phyloP scores from a whole-genome alignment of 306 rosid genomes.

The Malus sieversii region DNA sequence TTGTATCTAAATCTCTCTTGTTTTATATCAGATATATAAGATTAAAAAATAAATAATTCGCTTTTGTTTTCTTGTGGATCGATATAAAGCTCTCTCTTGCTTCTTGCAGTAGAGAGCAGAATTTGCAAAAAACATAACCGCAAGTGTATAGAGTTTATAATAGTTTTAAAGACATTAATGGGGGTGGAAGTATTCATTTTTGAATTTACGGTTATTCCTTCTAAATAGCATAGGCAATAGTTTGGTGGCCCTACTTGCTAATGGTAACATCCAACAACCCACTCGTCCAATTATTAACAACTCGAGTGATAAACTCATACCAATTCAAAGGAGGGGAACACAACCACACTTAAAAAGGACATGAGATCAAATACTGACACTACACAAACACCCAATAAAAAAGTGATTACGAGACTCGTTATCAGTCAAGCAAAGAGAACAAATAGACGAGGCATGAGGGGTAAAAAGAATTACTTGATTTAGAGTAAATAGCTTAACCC shows the following conservation, averaged over 20 bases:
- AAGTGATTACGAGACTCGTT: neutral
- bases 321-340: neutral
- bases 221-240: neutral
- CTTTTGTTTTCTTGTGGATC: neutral
- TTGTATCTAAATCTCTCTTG: too few relatives aligned
- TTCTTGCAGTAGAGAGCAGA: neutral
- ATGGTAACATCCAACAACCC: too few relatives aligned
- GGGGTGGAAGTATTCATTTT: neutral
- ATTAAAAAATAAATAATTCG: too few relatives aligned
- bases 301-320: neutral
- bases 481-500: neutral
- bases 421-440: neutral
- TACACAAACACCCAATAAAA: too few relatives aligned
- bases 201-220: neutral
- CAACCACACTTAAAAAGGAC: neutral
- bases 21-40: too few relatives aligned
- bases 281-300: neutral
- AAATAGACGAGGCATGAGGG: neutral
- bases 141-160: too few relatives aligned
- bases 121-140: neutral
- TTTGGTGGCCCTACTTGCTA: neutral
- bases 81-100: neutral
- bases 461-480: neutral
- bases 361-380: neutral
- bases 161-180: neutral